A percentile compares a stretch with the other conserved stretches of the same genome.
Evolutionary conservation across 805 yeast genomes (phyloP).

Genomic region (Barnettozyma salicaria): DNA sequence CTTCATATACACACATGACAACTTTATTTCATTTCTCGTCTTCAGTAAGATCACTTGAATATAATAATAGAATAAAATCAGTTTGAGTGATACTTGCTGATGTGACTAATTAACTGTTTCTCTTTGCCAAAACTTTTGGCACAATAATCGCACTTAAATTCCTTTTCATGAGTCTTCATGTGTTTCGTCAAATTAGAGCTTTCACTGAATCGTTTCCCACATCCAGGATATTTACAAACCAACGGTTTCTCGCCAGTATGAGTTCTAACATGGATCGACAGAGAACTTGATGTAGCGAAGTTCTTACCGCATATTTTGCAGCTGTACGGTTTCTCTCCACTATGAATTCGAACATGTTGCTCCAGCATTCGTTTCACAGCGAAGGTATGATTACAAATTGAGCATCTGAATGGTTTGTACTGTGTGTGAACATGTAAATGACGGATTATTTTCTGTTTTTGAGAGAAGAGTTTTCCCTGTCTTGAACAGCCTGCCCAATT

Average conservation of each 20-base stretch:
- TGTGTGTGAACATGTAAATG: constrained; percentile 88
- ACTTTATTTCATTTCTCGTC: too few relatives aligned
- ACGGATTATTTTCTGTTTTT: constrained; percentile 78
- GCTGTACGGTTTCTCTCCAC: constrained; percentile 82
- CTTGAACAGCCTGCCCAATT: constrained; percentile 77
- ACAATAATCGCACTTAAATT: constrained; percentile 46
- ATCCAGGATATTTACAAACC: constrained; percentile 69
- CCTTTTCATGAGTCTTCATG: constrained; percentile 65
- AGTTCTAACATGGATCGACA: constrained; percentile 75
- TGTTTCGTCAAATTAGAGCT: constrained; percentile 86
- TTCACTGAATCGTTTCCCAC: constrained; percentile 83
- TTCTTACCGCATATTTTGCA: constrained; percentile 70
- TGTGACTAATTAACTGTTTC: constrained; percentile 38
- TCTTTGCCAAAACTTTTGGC: constrained; percentile 45
- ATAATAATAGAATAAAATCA: background rate
- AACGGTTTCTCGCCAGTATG: constrained; percentile 93
- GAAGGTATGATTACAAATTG: constrained; percentile 60
- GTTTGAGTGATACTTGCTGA: constrained; percentile 17
- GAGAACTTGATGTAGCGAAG: constrained; percentile 77
- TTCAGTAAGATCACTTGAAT: too few relatives aligned
- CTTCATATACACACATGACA: too few relatives aligned
- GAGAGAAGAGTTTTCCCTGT: constrained; percentile 55
- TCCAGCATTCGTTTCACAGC: constrained; percentile 71
- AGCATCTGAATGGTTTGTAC: constrained; percentile 73
- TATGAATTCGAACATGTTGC: constrained; percentile 80